Evolutionary conservation across 2,329 filamentous ascomycete genomes (phyloP).

Genomic region (Cladosporium sp.): DNA sequence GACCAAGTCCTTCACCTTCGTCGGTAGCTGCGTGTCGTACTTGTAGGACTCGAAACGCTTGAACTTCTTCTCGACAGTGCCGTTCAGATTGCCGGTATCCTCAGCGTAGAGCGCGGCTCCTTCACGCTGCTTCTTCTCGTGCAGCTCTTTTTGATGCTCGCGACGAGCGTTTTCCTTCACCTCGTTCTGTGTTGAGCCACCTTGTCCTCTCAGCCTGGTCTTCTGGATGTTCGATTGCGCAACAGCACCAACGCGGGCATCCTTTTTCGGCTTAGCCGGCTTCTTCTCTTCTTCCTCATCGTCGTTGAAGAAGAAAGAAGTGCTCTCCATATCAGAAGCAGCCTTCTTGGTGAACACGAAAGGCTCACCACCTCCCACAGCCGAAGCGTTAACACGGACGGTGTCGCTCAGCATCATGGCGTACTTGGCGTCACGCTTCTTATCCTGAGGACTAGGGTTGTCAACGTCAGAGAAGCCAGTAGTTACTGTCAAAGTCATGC

Average conservation of each 20-base stretch:
- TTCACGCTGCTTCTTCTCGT: slow-evolving; percentile 81
- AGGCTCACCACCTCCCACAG: slow-evolving; percentile 66
- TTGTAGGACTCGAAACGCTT: slow-evolving; percentile 99
- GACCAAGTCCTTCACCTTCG: slow-evolving; percentile 73
- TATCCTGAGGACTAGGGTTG: slow-evolving; percentile 80
- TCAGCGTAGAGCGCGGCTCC: slow-evolving; percentile 81
- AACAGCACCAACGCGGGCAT: slow-evolving; percentile 74
- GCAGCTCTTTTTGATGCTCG: slow-evolving; percentile 86
- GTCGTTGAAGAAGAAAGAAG: slow-evolving; percentile 98
- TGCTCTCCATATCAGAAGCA: slow-evolving; percentile 82
- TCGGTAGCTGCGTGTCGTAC: slow-evolving; percentile 86
- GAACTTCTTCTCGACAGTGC: slow-evolving; percentile 94
- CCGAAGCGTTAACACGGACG: slow-evolving; percentile 64
- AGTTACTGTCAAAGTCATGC: slow-evolving; percentile 90
- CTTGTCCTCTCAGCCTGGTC: slow-evolving; percentile 84
- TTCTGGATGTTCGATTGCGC: slow-evolving; percentile 94
- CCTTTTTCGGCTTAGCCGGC: slow-evolving; percentile 80
- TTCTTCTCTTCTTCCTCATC: slow-evolving; percentile 84
- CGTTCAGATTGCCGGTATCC: slow-evolving; percentile 76
- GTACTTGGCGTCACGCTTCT: slow-evolving; percentile 74
- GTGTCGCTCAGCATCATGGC: slow-evolving; percentile 90
- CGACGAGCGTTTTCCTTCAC: slow-evolving; percentile 81
- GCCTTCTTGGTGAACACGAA: slow-evolving; percentile 93
- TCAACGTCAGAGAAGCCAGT: slow-evolving; percentile 86
- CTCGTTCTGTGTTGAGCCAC: slow-evolving; percentile 80